phyloP scores from a whole-genome alignment of 495 filamentous ascomycete species.

The Tuber indicum region DNA sequence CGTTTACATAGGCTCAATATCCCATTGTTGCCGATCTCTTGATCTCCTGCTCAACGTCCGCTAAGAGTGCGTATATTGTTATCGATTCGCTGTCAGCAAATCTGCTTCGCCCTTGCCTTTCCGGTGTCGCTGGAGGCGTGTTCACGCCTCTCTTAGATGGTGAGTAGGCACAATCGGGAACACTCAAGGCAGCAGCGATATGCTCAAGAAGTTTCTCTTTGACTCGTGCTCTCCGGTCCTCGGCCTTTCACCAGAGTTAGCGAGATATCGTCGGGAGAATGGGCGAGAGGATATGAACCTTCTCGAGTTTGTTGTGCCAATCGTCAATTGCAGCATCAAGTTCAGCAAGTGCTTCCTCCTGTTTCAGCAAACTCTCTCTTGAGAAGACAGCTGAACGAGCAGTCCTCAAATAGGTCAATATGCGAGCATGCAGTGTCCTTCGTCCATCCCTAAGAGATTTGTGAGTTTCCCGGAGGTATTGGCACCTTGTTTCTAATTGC shows the following conservation, averaged over 20 bases:
- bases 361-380: constrained; percentile 62
- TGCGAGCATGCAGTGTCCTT: constrained; percentile 60
- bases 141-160: constrained; percentile 11
- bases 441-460: constrained; percentile 61
- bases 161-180: constrained; percentile 19
- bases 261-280: not conserved
- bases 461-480: constrained; percentile 65
- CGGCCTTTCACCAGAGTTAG: constrained; percentile 47
- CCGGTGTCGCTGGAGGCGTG: constrained; percentile 46
- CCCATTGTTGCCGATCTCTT: constrained; percentile 18
- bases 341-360: constrained; percentile 65
- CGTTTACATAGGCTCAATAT: constrained; percentile 4
- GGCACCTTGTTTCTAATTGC: constrained; percentile 62
- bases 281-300: constrained; percentile 11
- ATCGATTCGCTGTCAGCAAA: constrained; percentile 30
- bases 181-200: constrained; percentile 53
- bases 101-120: constrained; percentile 33
- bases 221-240: constrained; percentile 61
- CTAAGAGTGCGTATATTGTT: constrained; percentile 54
- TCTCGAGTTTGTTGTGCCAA: constrained; percentile 65
- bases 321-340: constrained; percentile 68
- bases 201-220: constrained; percentile 74
- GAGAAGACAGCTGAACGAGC: constrained; percentile 59
- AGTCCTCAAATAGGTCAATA: constrained; percentile 61
- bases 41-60: constrained; percentile 57